These are phyloP conservation scores for Populus hybrid DNA, from an alignment of 441 rosid species.

Conservation along the genomic window DNA sequence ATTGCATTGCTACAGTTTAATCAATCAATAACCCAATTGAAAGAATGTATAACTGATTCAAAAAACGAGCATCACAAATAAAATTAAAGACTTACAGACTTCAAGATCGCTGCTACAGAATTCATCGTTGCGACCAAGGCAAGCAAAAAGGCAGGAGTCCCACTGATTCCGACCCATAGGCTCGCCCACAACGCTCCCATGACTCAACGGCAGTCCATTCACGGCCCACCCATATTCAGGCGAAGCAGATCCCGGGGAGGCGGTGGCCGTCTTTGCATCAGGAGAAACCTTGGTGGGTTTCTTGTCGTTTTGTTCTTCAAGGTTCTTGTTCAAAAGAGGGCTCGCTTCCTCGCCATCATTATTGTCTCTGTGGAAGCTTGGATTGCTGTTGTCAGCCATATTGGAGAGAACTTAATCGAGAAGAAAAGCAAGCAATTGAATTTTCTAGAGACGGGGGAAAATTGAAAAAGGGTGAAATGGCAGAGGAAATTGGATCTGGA, in stretches of 20 bases:
- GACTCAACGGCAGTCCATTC: constrained; percentile 70
- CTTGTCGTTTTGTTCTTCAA: constrained; percentile 30
- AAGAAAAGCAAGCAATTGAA: background rate
- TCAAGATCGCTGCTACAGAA: constrained; percentile 99
- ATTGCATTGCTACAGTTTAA: background rate
- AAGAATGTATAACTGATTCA: background rate
- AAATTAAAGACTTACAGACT: constrained; percentile 72
- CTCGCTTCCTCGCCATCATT: constrained; percentile 52
- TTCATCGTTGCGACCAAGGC: constrained; percentile 85
- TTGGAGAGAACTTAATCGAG: background rate
- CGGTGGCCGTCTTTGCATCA: constrained; percentile 11
- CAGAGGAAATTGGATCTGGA: background rate
- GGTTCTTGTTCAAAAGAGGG: constrained; percentile 58
- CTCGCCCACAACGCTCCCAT: constrained; percentile 80
- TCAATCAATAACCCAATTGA: background rate
- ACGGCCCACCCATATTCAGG: constrained; percentile 67
- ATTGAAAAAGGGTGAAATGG: background rate
- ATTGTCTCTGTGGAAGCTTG: constrained; percentile 14
- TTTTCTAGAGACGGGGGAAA: background rate
- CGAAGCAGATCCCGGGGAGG: constrained; percentile 17
- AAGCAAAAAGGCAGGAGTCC: constrained; percentile 69
- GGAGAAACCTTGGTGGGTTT: constrained; percentile 24
- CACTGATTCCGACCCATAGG: constrained; percentile 72
- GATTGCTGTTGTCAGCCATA: constrained; percentile 39
- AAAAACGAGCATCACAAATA: background rate